Evolutionary conservation across 2,329 filamentous ascomycete species (phyloP), one percentile per base, ranked within the genome.

Genomic region (Cladosporium oxysporum): DNA sequence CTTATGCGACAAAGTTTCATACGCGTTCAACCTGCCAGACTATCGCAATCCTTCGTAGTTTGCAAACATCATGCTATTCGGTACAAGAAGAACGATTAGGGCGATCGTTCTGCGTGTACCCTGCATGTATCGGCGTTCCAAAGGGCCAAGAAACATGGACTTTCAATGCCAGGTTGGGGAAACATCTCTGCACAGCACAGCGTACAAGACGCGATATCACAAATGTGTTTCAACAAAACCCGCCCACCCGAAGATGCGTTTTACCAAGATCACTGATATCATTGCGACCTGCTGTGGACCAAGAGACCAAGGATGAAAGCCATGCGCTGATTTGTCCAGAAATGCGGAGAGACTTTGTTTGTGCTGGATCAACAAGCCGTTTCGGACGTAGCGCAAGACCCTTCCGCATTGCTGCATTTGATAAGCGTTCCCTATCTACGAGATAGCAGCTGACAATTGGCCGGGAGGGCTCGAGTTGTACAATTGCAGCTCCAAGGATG

Each of bases 281-380:
- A 21, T 21, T 23, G 41, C 41, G 10, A 47, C n/a, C 14, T 47
- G n/a, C 41, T 47, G 28, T 55, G 31, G 52, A 55, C 33, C 33
- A 35, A 35, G 33, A 35, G 33, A 35, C 33, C 33, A 35, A 35
- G 33, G 23, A 53, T 2, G 52, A 33, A 11, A 10, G 29, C 52
- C 7, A 33, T 21, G 10, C 31, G 50, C 18, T 58, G 26, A 47
- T 47, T 44, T 31, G 57, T 47, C 37, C 3, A 31, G 10, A 47
- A 14, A 47, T 59, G 57, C 57, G 57, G 57, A 59, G 57, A 59
- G 41, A 23, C 33, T 58, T 55, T 33, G 55, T 21, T 12, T 37
- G 31, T 37, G 57, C 57, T 59, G 57, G 57, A 59, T 21, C 57
- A 59, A 59, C 37, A 59, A 59, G 33, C 57, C 37, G 26, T 44